A percentile compares a stretch with the other conserved stretches of the same genome.
phyloP scores from a whole-genome alignment of 1,284 basidiomycete genomes.

The Rhodotorula sp. region DNA sequence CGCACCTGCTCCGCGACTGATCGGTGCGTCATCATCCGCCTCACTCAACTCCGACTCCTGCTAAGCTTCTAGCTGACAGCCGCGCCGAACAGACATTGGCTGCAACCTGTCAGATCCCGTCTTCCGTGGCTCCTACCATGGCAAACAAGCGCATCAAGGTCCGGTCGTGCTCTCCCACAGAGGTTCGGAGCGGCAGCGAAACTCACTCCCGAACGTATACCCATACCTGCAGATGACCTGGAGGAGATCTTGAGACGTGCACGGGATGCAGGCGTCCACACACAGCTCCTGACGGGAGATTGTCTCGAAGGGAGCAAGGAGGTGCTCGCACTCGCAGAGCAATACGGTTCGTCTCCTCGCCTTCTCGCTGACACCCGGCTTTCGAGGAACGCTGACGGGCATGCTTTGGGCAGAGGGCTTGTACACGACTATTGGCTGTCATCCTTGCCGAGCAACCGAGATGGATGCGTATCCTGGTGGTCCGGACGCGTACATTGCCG shows the following conservation, averaged over 20 bases:
- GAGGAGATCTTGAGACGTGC: constrained; percentile 63
- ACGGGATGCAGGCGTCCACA: constrained; percentile 63
- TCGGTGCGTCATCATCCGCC: background rate
- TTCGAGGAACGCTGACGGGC: background rate
- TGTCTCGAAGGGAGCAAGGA: constrained; percentile 65
- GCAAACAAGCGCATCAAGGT: constrained; percentile 51
- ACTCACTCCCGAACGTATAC: no score
- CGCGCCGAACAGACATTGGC: constrained; percentile 31
- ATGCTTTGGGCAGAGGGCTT: constrained; percentile 52
- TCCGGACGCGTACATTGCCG: constrained; percentile 63
- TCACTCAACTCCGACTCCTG: background rate
- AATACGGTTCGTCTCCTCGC: constrained; percentile 54
- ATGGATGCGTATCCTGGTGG: constrained; percentile 65
- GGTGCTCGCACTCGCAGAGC: constrained; percentile 63
- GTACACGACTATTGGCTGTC: constrained; percentile 77
- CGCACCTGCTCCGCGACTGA: background rate
- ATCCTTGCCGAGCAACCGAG: constrained; percentile 78
- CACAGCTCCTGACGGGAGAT: constrained; percentile 79
- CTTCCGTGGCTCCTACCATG: constrained; percentile 54
- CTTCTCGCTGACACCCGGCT: background rate
- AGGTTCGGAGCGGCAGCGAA: background rate
- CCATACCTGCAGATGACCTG: constrained; percentile 61
- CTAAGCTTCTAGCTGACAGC: background rate
- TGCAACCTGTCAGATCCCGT: constrained; percentile 40
- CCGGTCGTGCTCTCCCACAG: background rate